phyloP scores from a whole-genome alignment of 495 filamentous ascomycete genomes.

The Ascobolus immersus region DNA sequence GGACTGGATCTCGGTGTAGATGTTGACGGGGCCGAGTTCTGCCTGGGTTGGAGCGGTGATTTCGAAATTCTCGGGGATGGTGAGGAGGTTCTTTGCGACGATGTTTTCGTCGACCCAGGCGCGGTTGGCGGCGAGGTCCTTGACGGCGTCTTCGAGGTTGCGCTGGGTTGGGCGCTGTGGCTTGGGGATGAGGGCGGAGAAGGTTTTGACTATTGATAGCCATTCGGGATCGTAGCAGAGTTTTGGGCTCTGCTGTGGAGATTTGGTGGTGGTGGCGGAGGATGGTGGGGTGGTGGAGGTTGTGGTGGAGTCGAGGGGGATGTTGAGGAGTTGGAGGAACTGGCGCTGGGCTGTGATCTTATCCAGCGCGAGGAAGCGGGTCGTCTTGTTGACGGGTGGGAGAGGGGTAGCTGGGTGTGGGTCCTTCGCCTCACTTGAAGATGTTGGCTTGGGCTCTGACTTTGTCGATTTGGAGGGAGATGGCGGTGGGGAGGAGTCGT shows the following conservation, averaged over 20 bases:
- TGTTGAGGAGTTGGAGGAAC: conserved; percentile 54
- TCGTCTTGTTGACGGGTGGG: conserved; percentile 35
- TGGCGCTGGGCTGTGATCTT: conserved; percentile 54
- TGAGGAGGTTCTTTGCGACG: conserved; percentile 29
- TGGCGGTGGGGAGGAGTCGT: conserved; percentile 20
- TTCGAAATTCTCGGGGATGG: conserved; percentile 49
- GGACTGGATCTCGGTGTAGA: conserved; percentile 31
- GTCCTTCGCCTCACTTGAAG: conserved; percentile 8
- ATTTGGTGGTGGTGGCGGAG: conserved; percentile 14
- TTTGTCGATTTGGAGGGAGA: not conserved
- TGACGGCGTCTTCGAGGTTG: conserved; percentile 4
- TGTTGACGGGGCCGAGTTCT: too few relatives aligned
- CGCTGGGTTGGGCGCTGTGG: conserved; percentile 5
- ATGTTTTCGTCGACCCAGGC: conserved; percentile 57
- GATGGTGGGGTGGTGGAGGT: conserved; percentile 4
- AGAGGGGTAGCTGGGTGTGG: conserved; percentile 5
- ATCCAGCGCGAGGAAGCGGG: conserved; percentile 68
- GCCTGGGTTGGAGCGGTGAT: conserved; percentile 49
- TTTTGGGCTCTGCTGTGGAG: conserved; percentile 13
- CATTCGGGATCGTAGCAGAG: conserved; percentile 81
- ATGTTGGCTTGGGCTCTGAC: not conserved
- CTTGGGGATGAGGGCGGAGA: conserved; percentile 26
- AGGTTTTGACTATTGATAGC: conserved; percentile 61
- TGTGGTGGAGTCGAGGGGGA: conserved; percentile 18
- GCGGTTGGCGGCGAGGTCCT: conserved; percentile 22